Evolutionary conservation across 768 basidiomycete genomes (phyloP).

Genomic region (Mrakia hoshinonis): DNA sequence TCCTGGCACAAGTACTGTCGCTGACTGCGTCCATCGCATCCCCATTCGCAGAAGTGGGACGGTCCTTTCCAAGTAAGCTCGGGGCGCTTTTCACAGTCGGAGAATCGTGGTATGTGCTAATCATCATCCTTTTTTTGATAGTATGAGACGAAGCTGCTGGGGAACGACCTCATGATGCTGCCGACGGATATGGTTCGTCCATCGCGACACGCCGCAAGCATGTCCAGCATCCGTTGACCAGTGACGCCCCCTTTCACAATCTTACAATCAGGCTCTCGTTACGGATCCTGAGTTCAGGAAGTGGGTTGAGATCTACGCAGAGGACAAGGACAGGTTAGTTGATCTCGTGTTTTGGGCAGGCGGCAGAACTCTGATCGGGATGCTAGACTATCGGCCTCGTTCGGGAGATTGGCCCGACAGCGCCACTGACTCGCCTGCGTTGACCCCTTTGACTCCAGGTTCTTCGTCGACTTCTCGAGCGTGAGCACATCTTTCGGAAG

Average conservation of each 20-base stretch:
- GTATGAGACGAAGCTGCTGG: slow-evolving; percentile 39
- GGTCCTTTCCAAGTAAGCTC: slow-evolving; percentile 39
- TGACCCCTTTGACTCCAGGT: slow-evolving; percentile 1
- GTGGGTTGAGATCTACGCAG: slow-evolving; percentile 41
- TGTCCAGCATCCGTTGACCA: too few species aligned
- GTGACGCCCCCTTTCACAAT: too few species aligned
- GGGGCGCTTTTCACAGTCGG: too few species aligned
- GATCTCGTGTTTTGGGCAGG: background rate
- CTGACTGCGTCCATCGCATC: background rate
- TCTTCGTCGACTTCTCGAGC: slow-evolving; percentile 25
- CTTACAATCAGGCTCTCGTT: slow-evolving; percentile 36
- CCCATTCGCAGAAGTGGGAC: slow-evolving; percentile 36
- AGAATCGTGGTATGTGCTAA: too few species aligned
- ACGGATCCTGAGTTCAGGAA: slow-evolving; percentile 37
- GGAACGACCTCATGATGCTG: slow-evolving; percentile 42
- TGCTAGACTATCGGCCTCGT: too few species aligned
- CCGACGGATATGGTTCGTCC: slow-evolving; percentile 37
- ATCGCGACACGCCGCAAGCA: too few species aligned
- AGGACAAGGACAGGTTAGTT: slow-evolving; percentile 32
- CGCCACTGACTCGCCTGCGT: background rate
- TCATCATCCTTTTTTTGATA: too few species aligned
- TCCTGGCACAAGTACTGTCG: background rate
- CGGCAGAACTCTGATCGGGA: background rate
- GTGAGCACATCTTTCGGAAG: slow-evolving; percentile 1
- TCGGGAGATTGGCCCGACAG: background rate